phyloP scores from a whole-genome alignment of 192 early-diverging fungal genomes.

The Coemansia sp. region DNA sequence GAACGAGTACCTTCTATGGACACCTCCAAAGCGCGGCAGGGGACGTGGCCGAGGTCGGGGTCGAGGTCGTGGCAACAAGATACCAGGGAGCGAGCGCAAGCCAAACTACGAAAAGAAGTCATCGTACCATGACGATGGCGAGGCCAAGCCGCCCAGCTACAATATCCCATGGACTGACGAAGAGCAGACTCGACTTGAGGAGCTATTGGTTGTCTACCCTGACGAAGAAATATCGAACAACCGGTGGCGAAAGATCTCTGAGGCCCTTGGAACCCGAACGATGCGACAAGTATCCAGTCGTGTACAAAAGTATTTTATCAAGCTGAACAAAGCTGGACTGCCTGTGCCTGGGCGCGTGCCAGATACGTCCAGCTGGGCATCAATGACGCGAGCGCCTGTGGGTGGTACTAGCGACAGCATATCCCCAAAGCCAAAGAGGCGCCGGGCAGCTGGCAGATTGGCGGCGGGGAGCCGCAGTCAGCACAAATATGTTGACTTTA shows the following conservation, averaged over 20 bases:
- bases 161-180: slow-evolving; percentile 73
- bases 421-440: slow-evolving; percentile 28
- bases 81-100: neutral
- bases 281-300: slow-evolving; percentile 73
- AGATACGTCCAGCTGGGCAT: slow-evolving; percentile 49
- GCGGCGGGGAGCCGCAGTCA: slow-evolving; percentile 3
- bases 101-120: neutral
- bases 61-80: neutral
- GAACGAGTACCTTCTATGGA: neutral
- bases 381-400: slow-evolving; percentile 12
- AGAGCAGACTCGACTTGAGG: slow-evolving; percentile 61
- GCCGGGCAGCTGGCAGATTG: slow-evolving; percentile 7
- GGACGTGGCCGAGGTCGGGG: slow-evolving; percentile 3
- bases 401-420: neutral
- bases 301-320: slow-evolving; percentile 80
- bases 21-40: neutral
- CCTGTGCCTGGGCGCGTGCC: slow-evolving; percentile 67
- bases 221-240: slow-evolving; percentile 70
- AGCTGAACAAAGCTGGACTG: slow-evolving; percentile 67
- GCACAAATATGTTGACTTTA: slow-evolving; percentile 42
- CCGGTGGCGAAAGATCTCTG: slow-evolving; percentile 70
- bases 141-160: slow-evolving; percentile 55
- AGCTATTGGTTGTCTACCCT: slow-evolving; percentile 62
- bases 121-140: slow-evolving; percentile 13
- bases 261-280: slow-evolving; percentile 66